Evolutionary conservation across 2,329 filamentous ascomycete genomes (phyloP).

Genomic region (Gnomoniopsis sp.): DNA sequence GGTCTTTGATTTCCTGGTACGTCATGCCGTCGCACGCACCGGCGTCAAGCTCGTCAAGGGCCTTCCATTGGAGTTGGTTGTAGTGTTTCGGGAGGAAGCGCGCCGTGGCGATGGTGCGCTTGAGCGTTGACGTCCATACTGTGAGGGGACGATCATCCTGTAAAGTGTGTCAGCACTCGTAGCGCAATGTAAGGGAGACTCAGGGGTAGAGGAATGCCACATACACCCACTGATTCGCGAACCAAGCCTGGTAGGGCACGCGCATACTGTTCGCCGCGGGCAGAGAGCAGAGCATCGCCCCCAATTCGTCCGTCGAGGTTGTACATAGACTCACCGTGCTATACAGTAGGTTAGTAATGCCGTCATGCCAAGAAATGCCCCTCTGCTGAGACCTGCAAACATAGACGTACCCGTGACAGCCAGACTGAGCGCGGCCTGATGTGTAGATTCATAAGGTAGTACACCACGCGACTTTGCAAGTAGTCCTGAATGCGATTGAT

Average conservation of each 20-base stretch:
- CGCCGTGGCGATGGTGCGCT: slow-evolving; percentile 87
- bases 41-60: slow-evolving; percentile 92
- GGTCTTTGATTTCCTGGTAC: slow-evolving; percentile 88
- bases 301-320: slow-evolving; percentile 91
- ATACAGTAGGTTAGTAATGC: slow-evolving; percentile 13
- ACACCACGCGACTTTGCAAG: slow-evolving; percentile 91
- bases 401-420: slow-evolving; percentile 74
- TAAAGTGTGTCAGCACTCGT: not conserved
- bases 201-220: slow-evolving; percentile 27
- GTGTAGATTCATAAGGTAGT: slow-evolving; percentile 98
- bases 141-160: slow-evolving; percentile 59
- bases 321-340: slow-evolving; percentile 94
- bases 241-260: slow-evolving; percentile 80
- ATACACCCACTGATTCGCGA: slow-evolving; percentile 79
- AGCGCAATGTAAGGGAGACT: slow-evolving; percentile 27
- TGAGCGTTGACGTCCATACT: slow-evolving; percentile 62
- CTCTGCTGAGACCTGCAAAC: not conserved
- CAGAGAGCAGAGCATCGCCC: slow-evolving; percentile 83
- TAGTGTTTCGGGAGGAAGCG: slow-evolving; percentile 76
- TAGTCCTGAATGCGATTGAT: slow-evolving; percentile 99
- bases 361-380: slow-evolving; percentile 17
- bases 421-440: slow-evolving; percentile 96
- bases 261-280: slow-evolving; percentile 84
- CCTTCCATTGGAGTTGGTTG: slow-evolving; percentile 98
- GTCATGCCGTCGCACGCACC: slow-evolving; percentile 96